Conservation (phyloP, 2,329 filamentous ascomycete species). For the Epichloe coenophiala region DNA sequence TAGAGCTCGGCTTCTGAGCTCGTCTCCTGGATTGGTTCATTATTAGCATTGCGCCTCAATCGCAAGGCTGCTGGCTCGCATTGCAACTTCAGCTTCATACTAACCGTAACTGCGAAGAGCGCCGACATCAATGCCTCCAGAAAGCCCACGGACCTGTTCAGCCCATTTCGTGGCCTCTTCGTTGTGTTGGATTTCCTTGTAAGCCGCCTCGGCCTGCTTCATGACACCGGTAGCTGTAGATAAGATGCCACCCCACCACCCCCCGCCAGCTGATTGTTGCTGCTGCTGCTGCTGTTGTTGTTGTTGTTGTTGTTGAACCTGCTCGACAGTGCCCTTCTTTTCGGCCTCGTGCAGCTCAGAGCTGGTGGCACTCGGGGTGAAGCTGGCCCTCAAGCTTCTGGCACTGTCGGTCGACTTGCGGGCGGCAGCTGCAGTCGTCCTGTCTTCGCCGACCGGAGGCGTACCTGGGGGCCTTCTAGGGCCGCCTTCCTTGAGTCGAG, state of each 20-base stretch:
- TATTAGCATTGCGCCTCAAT: neutral
- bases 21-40: conserved; percentile 49
- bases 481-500: conserved; percentile 47
- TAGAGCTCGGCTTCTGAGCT: conserved; percentile 71
- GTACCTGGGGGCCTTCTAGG: conserved; percentile 33
- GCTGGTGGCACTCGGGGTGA: conserved; percentile 55
- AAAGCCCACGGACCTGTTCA: conserved; percentile 67
- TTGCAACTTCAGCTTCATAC: conserved; percentile 1
- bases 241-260: conserved; percentile 85
- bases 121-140: conserved; percentile 50
- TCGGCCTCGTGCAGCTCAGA: conserved; percentile 45
- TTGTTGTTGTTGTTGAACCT: conserved; percentile 20
- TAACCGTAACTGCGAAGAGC: conserved; percentile 42
- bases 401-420: conserved; percentile 71
- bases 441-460: conserved; percentile 51
- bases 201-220: conserved; percentile 84
- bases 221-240: conserved; percentile 74
- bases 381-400: conserved; percentile 55
- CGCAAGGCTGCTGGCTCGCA: neutral
- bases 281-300: neutral
- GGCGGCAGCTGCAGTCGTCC: conserved; percentile 21
- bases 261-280: conserved; percentile 38
- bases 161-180: conserved; percentile 96
- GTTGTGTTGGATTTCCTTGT: conserved; percentile 90
- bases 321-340: conserved; percentile 34